Base-by-base conservation (phyloP, 1,284 basidiomycete genomes). In the Sphaerobolus stellatus region DNA sequence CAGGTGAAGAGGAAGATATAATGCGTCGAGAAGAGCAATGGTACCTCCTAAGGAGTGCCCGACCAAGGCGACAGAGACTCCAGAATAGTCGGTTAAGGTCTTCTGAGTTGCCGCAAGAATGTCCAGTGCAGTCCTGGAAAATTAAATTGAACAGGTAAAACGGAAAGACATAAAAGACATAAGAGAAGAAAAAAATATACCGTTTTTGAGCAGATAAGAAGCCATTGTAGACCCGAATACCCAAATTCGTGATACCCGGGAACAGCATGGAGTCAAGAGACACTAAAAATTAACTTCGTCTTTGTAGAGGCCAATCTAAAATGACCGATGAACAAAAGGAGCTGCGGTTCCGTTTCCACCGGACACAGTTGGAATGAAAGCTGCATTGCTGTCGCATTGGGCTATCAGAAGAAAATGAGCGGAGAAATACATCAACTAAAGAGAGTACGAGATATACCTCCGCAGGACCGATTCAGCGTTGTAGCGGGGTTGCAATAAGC, bases 1-100 rank as follows among this genome's bases (percentile, higher is more conserved):
- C 4, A 82, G 66, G 55, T 78, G 74, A 20, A 78, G 62, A 3
- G 74, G 72, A 13, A 82, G 68, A 61, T 74, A 78, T 18, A 80
- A 69, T 0, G 74, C 66, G 59, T 78, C 75, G n/a, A 82, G 68
- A 16, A 80, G 66, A 1, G 78, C 65, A 51, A 81, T 68, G 1
- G 79, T 79, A 9, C 73, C 79, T 25, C 75, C 75, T 51, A 75
- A 64, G 3, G 73, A 75, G 56, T 75, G 75, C 7, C 71, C 71
- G 48, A 71, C 68, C 0, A 71, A 52, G 8, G 67, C 69, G 47
- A 80, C 74, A 18, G 66, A 66, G 13, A 58, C 70, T n/a, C n/a
- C n/a, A 1, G 74, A 34, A 18, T 43, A 31, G 25, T 31, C 33
- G 9, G 34, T 40, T 24, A 29, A 25, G 20, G 54, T 40, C 5